These are phyloP conservation scores for Rossbeevera mucosa DNA, from an alignment of 768 basidiomycete genomes.

Conservation along the genomic window DNA sequence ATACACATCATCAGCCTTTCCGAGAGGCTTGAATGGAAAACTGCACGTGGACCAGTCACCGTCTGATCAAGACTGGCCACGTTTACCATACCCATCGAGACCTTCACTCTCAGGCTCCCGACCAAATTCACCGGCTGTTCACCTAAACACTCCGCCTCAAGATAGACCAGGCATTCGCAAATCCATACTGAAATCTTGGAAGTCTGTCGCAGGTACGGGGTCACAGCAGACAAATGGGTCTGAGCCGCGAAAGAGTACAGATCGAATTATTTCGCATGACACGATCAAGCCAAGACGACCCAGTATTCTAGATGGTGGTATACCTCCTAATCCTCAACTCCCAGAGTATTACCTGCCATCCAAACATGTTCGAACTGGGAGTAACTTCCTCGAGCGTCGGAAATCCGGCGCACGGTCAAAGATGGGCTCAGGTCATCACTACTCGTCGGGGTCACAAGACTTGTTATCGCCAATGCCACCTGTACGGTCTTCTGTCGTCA, in stretches of 20 bases:
- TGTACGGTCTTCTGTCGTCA: slow-evolving; percentile 11
- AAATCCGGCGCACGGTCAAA: slow-evolving; percentile 20
- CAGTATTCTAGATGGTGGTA: slow-evolving; percentile 41
- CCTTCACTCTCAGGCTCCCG: slow-evolving; percentile 32
- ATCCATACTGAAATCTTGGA: slow-evolving; percentile 69
- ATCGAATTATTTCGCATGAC: slow-evolving; percentile 33
- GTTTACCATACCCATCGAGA: slow-evolving; percentile 41
- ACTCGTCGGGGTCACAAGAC: slow-evolving; percentile 31
- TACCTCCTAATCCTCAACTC: slow-evolving; percentile 62
- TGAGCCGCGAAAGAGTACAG: slow-evolving; percentile 38
- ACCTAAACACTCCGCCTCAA: slow-evolving; percentile 22
- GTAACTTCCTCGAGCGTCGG: slow-evolving; percentile 28
- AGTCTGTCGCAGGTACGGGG: slow-evolving; percentile 39
- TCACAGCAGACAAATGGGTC: slow-evolving; percentile 27
- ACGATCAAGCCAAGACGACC: slow-evolving; percentile 42
- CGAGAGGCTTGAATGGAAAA: slow-evolving; percentile 23
- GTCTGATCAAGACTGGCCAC: slow-evolving; percentile 59
- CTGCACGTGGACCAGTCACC: slow-evolving; percentile 46
- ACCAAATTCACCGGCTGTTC: slow-evolving; percentile 24
- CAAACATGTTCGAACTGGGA: slow-evolving; percentile 31
- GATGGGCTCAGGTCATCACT: slow-evolving; percentile 15
- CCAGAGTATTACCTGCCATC: slow-evolving; percentile 45
- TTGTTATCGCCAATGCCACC: slow-evolving; percentile 14
- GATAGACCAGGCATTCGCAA: slow-evolving; percentile 52
- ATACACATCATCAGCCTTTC: slow-evolving; percentile 24